Base-by-base conservation (phyloP, 768 basidiomycete genomes). In the Boletus barrowsii region DNA sequence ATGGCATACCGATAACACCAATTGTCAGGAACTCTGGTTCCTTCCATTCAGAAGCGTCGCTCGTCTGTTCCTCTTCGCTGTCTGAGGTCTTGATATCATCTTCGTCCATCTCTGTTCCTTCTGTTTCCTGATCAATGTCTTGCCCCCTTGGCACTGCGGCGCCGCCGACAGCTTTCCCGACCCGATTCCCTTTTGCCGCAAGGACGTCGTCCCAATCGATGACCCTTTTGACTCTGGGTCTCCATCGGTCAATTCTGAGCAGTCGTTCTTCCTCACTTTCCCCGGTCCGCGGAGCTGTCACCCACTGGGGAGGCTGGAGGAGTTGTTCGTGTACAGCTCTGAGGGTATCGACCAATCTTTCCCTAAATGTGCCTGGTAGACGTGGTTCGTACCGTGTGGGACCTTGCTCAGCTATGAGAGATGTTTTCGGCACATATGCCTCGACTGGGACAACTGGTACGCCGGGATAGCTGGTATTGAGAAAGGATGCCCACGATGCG, bases 191-290 rank as follows among this genome's bases (percentile, higher is more conserved):
- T 18, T 72, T 74, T 0, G 77, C 78, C 10, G 67, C 65, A 52
- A 83, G 60, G 10, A 90, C 79, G 3, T 70, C 75, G 13, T 84
- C 79, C 94, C 94, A 97, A 64, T 95, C 81, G 29, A 98, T 77
- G 4, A 79, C 73, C 40, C 64, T 67, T 61, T 83, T 84, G 1
- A 93, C 84, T 3, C 74, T 69, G 15, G 88, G 83, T 54, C 72
- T 75, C 94, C 93, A 95, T 1, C 70, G 72, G 30, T 74, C 73
- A 14, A 87, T 58, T 60, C 79, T 75, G 22, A 75, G 77, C 10
- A 79, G 76, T 53, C 72, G 73, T 32, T 74, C 26, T 77, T 77
- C 56, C 71, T 74, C 50, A 72, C 73, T 77, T 32, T 80, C 78
- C 11, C 53, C 56, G 0, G 51, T 18, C 5, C 59, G 64, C 30